These are phyloP conservation scores for Botryosphaeria agaves DNA, from an alignment of 2,329 filamentous ascomycete species.

Conservation along the genomic window DNA sequence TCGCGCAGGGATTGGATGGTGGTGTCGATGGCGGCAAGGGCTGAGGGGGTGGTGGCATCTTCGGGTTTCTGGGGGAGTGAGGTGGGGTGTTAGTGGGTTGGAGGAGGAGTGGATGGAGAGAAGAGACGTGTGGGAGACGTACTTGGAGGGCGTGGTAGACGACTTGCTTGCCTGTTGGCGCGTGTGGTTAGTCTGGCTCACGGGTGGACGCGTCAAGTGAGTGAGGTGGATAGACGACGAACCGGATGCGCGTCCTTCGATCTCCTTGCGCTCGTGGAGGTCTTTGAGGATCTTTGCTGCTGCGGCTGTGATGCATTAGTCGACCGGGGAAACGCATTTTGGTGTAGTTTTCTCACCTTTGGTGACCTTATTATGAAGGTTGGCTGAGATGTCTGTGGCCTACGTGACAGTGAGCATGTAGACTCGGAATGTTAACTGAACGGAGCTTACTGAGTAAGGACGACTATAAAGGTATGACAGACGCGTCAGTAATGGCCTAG, in stretches of 20 bases:
- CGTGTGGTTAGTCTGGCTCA: not conserved
- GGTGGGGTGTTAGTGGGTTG: not conserved
- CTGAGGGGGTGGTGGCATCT: constrained; percentile 28
- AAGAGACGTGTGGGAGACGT: constrained; percentile 1
- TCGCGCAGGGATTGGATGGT: constrained; percentile 29
- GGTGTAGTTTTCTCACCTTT: constrained; percentile 5
- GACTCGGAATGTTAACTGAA: too few species aligned
- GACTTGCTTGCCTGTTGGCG: constrained; percentile 36
- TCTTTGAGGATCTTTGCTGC: constrained; percentile 45
- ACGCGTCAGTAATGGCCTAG: not conserved
- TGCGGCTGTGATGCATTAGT: constrained; percentile 23
- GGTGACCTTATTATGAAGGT: constrained; percentile 16
- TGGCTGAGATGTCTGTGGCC: constrained; percentile 16
- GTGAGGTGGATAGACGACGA: constrained; percentile 4
- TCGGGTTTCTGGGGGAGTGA: constrained; percentile 29
- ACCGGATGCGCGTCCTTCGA: constrained; percentile 40
- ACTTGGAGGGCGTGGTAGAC: constrained; percentile 40
- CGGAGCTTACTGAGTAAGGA: constrained; percentile 1
- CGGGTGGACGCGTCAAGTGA: not conserved
- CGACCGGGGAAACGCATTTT: too few species aligned
- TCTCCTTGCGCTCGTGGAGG: constrained; percentile 39
- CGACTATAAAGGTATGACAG: not conserved
- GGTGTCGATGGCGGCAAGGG: constrained; percentile 31
- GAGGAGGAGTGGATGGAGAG: too few species aligned
- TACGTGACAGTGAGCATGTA: too few species aligned